phyloP scores from a whole-genome alignment of 805 yeast species.

The Kodamaea laetipori region DNA sequence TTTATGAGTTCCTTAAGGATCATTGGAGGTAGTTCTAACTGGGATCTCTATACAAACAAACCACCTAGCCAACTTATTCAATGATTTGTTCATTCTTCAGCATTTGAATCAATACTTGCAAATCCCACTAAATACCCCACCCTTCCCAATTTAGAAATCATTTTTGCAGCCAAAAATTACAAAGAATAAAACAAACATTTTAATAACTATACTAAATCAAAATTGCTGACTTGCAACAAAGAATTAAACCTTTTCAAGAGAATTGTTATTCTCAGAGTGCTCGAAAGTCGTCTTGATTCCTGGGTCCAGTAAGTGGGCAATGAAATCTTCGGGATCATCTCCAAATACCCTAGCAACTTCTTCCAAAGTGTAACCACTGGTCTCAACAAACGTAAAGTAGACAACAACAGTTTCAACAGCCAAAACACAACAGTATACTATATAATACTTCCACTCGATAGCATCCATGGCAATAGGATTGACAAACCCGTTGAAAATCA shows the following conservation, averaged over 20 bases:
- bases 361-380: slow-evolving; percentile 40
- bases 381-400: slow-evolving; percentile 38
- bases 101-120: no score
- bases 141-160: no score
- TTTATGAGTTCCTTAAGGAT: no score
- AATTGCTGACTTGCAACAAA: no score
- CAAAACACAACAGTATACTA: slow-evolving; percentile 13
- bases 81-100: no score
- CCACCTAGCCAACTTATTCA: no score
- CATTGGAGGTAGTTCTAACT: no score
- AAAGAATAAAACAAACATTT: no score
- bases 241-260: not conserved
- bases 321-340: slow-evolving; percentile 19
- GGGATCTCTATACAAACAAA: no score
- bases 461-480: slow-evolving; percentile 24
- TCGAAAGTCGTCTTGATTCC: not conserved
- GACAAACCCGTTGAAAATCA: slow-evolving; percentile 21
- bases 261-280: slow-evolving; percentile 1
- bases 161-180: no score
- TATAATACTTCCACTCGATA: slow-evolving; percentile 18
- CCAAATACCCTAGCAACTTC: slow-evolving; percentile 40
- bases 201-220: no score
- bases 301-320: not conserved
- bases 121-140: no score
- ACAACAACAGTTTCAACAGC: slow-evolving; percentile 31